A percentile compares a stretch with the other conserved stretches of the same genome.
Conservation (phyloP, 805 yeast genomes). For the Kodamaea kaohsiungensis region DNA sequence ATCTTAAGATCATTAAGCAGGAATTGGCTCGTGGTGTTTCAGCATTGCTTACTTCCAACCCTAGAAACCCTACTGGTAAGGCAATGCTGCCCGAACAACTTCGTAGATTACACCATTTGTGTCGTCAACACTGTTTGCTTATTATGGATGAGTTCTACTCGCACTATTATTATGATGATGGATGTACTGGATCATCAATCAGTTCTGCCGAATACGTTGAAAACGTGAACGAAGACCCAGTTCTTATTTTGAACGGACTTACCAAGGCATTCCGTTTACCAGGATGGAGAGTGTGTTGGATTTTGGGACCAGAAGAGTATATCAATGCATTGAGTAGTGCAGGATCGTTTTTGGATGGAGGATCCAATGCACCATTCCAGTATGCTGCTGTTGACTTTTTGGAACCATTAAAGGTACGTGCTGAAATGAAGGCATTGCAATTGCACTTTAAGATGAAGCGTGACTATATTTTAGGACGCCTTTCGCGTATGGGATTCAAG, state of each 20-base stretch:
- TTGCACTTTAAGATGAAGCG: conserved; percentile 57
- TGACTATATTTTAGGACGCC: conserved; percentile 52
- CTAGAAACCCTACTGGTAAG: conserved; percentile 63
- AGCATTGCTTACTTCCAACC: conserved; percentile 59
- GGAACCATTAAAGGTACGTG: conserved; percentile 48
- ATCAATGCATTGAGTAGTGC: conserved; percentile 56
- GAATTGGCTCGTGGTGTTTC: conserved; percentile 59
- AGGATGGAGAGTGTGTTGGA: conserved; percentile 67
- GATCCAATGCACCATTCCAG: conserved; percentile 62
- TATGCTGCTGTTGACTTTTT: conserved; percentile 58
- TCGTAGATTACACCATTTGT: conserved; percentile 49
- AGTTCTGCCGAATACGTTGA: conserved; percentile 52
- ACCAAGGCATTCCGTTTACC: conserved; percentile 64
- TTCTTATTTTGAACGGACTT: conserved; percentile 57
- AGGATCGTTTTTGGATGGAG: conserved; percentile 62
- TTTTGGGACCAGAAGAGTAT: conserved; percentile 62
- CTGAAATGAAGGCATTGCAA: conserved; percentile 60
- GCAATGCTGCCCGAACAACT: conserved; percentile 51
- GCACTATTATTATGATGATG: conserved; percentile 56
- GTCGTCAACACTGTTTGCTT: conserved; percentile 53
- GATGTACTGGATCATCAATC: conserved; percentile 52
- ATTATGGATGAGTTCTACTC: conserved; percentile 67
- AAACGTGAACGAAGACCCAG: conserved; percentile 60
- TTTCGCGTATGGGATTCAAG: conserved; percentile 53
- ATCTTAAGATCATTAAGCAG: conserved; percentile 50